These are phyloP conservation scores for Podila clonocystis DNA, from an alignment of 192 early-diverging fungal species.

Conservation along the genomic window DNA sequence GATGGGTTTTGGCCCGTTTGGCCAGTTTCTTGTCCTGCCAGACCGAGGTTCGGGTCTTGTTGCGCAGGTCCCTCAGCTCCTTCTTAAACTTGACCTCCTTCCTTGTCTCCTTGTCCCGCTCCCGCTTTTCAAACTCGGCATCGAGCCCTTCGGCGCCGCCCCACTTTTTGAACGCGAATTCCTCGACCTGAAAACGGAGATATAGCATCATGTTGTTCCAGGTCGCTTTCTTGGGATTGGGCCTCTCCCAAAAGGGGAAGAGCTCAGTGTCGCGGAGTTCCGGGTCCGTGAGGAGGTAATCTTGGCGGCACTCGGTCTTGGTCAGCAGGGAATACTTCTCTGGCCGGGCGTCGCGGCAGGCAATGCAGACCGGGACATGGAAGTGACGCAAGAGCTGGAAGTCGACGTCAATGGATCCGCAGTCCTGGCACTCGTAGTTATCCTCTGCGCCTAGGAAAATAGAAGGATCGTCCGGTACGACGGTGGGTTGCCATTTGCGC, in stretches of 20 bases:
- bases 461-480: constrained; percentile 53
- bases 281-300: constrained; percentile 95
- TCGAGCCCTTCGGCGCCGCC: constrained; percentile 87
- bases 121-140: constrained; percentile 84
- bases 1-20: constrained; percentile 73
- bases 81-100: constrained; percentile 89
- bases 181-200: constrained; percentile 87
- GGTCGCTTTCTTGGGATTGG: constrained; percentile 95
- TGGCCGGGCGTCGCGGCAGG: constrained; percentile 76
- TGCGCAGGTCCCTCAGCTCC: constrained; percentile 63
- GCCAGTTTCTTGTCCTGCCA: constrained; percentile 54
- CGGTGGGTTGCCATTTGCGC: constrained; percentile 49
- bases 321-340: constrained; percentile 95
- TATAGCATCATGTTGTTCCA: constrained; percentile 99
- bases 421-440: constrained; percentile 84
- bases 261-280: constrained; percentile 84
- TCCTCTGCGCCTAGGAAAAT: constrained; percentile 59
- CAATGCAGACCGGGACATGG: constrained; percentile 75
- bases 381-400: constrained; percentile 77
- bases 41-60: constrained; percentile 46
- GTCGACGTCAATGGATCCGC: constrained; percentile 87
- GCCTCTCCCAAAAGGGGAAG: constrained; percentile 86
- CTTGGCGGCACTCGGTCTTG: constrained; percentile 88
- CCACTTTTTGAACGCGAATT: constrained; percentile 96
- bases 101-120: constrained; percentile 77